Evolutionary conservation across 2,329 filamentous ascomycete genomes (phyloP), one percentile per base, ranked within the genome.

Genomic region (Fusarium tanahbumbuense): DNA sequence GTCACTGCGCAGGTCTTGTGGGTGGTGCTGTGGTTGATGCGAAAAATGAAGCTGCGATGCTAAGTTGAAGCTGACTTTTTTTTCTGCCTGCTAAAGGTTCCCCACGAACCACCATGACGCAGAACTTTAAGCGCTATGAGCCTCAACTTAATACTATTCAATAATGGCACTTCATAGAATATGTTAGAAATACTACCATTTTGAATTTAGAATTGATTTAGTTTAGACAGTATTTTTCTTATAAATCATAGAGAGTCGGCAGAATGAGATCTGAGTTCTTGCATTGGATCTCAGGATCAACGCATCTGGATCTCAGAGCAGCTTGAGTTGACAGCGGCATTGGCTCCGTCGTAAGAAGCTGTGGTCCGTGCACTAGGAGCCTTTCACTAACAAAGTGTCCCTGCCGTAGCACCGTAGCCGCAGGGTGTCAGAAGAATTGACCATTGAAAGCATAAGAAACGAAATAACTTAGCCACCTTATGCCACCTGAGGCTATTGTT

Each of bases 341-440:
- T 22, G 25, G 30, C 9, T 48, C 28, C 8, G 40, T 47, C 41
- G 46, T 27, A 60, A 71, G 56, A 68, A 47, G 59, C 52, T 52
- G 22, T 69, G 68, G 68, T 59, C 60, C 49, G 68, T 71, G 68
- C 68, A 16, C 3, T 10, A 6, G 15, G 42, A 60, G 32, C 55
- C 50, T 56, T 60, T 22, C 55, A 60, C 55, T 64, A 65, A 67
- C 45, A 56, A 47, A 40, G 27, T 28, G 60, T 54, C 56, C 49
- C 56, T 68, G 55, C 55, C 55, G 64, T 64, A n/a, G n/a, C n/a
- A n/a, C n/a, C n/a, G n/a, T n/a, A n/a, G n/a, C n/a, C n/a, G n/a
- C n/a, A n/a, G n/a, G n/a, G n/a, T n/a, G n/a, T n/a, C n/a, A n/a
- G n/a, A n/a, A n/a, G n/a, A n/a, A n/a, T n/a, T n/a, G n/a, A n/a